These are phyloP conservation scores for Cnidoscolus chayamansa DNA, from an alignment of 441 rosid genomes.

Conservation along the genomic window DNA sequence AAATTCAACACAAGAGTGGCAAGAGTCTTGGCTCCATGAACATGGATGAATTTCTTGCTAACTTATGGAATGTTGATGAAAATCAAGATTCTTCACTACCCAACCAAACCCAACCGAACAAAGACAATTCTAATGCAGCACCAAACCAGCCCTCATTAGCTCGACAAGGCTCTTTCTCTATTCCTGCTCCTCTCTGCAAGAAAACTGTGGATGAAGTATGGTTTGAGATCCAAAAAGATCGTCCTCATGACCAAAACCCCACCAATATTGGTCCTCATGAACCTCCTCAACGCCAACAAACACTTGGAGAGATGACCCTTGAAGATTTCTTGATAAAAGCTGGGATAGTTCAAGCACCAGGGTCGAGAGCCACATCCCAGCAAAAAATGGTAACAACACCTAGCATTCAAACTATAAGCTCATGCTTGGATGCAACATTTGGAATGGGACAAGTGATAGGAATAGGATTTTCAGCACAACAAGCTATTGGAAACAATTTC, in stretches of 20 bases:
- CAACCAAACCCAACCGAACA: conserved; percentile 32
- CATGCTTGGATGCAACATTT: conserved; percentile 33
- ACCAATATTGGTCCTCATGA: conserved; percentile 19
- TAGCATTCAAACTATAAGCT: conserved; percentile 5
- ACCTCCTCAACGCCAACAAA: conserved; percentile 52
- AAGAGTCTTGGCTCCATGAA: conserved; percentile 70
- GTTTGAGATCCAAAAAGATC: conserved; percentile 61
- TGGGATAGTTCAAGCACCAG: conserved; percentile 61
- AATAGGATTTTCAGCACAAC: conserved; percentile 29
- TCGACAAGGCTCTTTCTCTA: conserved; percentile 62
- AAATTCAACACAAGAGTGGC: conserved; percentile 70
- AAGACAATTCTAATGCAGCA: conserved; percentile 18
- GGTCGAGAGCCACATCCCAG: conserved; percentile 6
- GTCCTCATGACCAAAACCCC: conserved; percentile 32
- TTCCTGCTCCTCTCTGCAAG: conserved; percentile 64
- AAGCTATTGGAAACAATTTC: conserved; percentile 22
- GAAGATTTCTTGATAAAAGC: conserved; percentile 93
- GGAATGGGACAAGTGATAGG: conserved; percentile 34
- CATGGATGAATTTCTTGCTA: conserved; percentile 73
- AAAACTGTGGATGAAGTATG: conserved; percentile 81
- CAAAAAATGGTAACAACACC: conserved; percentile 19
- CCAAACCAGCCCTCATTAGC: conserved; percentile 27
- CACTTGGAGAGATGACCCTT: conserved; percentile 83
- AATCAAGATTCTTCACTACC: conserved; percentile 30
- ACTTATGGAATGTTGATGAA: conserved; percentile 46